Evolutionary conservation across 371 early-diverging fungal species (phyloP).

Genomic region (Funneliformis caledonium): DNA sequence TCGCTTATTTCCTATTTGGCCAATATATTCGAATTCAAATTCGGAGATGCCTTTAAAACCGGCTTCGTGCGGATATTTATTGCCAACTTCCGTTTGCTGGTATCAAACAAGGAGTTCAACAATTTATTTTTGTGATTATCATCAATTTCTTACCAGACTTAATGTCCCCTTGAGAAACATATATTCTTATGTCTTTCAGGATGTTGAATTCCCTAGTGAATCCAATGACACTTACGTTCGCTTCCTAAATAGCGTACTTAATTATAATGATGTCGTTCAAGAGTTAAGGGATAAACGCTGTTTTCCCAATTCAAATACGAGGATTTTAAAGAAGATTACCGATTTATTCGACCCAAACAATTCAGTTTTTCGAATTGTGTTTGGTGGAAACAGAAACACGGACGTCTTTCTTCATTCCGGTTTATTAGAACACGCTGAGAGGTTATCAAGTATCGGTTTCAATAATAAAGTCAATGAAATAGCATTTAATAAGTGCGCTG

Average conservation of each 20-base stretch:
- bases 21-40: too few relatives aligned
- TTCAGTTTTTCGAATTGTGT: conserved; percentile 4
- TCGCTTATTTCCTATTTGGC: too few relatives aligned
- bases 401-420: too few relatives aligned
- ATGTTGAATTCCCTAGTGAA: conserved; percentile 11
- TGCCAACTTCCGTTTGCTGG: too few relatives aligned
- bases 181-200: neutral
- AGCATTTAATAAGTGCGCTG: conserved; percentile 16
- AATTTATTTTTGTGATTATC: neutral
- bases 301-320: neutral
- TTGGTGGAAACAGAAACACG: neutral
- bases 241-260: neutral
- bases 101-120: too few relatives aligned
- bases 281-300: neutral
- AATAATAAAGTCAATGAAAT: neutral
- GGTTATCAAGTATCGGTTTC: neutral
- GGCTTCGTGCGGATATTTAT: too few relatives aligned
- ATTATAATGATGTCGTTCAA: neutral
- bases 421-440: neutral
- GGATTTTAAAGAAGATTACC: neutral
- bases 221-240: neutral
- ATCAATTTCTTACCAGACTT: neutral
- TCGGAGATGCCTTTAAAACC: too few relatives aligned
- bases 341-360: neutral
- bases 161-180: neutral